Percentiles rank a stretch among this genome's conserved stretches.
phyloP scores from a whole-genome alignment of 208 protist genomes.

The Plasmodiophora brassicae region DNA sequence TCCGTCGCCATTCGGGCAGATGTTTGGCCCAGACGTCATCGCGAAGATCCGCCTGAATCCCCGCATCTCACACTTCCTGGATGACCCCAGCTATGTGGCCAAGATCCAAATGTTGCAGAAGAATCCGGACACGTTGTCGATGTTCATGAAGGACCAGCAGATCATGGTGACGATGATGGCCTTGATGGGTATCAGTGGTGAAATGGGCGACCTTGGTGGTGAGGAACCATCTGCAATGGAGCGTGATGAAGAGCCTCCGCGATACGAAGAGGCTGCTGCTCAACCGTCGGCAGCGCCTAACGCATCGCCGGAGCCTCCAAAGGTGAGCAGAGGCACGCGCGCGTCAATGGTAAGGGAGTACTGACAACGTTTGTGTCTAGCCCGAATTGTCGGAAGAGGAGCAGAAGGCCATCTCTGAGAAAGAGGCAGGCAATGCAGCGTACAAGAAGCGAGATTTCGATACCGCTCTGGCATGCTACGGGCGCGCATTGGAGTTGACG shows the following conservation, averaged over 20 bases:
- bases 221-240: neutral
- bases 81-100: neutral
- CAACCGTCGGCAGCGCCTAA: neutral
- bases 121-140: neutral
- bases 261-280: neutral
- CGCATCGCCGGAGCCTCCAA: neutral
- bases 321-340: neutral
- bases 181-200: neutral
- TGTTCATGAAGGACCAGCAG: neutral
- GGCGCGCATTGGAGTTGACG: slow-evolving; percentile 19
- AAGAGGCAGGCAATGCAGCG: slow-evolving; percentile 28
- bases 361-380: neutral
- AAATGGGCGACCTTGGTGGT: neutral
- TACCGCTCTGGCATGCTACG: neutral
- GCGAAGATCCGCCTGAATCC: slow-evolving; percentile 29
- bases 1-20: neutral
- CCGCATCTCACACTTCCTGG: neutral
- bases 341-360: too few relatives aligned
- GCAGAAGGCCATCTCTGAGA: slow-evolving; percentile 19
- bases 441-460: slow-evolving; percentile 36
- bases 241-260: neutral
- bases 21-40: slow-evolving; percentile 28
- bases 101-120: slow-evolving; percentile 32
- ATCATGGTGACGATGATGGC: neutral
- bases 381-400: neutral